Conservation (phyloP, 1,284 basidiomycete species). For the Puccinia brachypodii region DNA sequence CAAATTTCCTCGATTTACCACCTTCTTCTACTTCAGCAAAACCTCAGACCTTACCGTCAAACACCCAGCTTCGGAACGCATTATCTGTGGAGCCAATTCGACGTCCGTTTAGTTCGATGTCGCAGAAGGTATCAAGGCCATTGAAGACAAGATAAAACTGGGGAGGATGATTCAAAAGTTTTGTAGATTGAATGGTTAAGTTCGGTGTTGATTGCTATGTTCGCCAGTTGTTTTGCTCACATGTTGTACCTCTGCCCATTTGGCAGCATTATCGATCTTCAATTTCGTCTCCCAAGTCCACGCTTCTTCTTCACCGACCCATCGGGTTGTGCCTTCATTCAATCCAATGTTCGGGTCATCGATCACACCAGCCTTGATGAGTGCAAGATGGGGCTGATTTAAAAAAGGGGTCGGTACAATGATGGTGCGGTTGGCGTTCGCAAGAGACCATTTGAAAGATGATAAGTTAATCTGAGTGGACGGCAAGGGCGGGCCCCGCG, state of each 20-base stretch:
- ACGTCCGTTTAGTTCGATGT: slow-evolving; percentile 15
- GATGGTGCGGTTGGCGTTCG: slow-evolving; percentile 52
- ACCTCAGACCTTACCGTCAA: slow-evolving; percentile 22
- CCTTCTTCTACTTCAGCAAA: not conserved
- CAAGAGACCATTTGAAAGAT: slow-evolving; percentile 52
- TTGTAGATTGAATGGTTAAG: not conserved
- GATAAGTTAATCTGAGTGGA: slow-evolving; percentile 36
- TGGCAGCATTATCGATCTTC: not conserved
- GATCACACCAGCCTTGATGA: slow-evolving; percentile 53
- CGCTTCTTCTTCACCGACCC: slow-evolving; percentile 44
- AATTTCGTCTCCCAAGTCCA: slow-evolving; percentile 44
- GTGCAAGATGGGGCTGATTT: slow-evolving; percentile 52
- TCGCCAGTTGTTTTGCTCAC: slow-evolving; percentile 13
- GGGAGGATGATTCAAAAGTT: not conserved
- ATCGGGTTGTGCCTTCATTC: slow-evolving; percentile 44
- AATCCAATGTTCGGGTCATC: slow-evolving; percentile 50
- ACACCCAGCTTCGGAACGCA: slow-evolving; percentile 44
- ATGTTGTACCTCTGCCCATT: slow-evolving; percentile 24
- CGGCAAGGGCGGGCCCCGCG: slow-evolving; percentile 37
- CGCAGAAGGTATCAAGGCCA: slow-evolving; percentile 47
- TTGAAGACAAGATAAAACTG: slow-evolving; percentile 44
- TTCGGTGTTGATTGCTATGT: not conserved
- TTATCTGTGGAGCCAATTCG: slow-evolving; percentile 39
- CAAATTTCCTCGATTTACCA: not conserved
- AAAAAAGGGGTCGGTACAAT: slow-evolving; percentile 52